Evolutionary conservation across 2,329 filamentous ascomycete genomes (phyloP).

Genomic region (Neocatenulostroma microsporum): DNA sequence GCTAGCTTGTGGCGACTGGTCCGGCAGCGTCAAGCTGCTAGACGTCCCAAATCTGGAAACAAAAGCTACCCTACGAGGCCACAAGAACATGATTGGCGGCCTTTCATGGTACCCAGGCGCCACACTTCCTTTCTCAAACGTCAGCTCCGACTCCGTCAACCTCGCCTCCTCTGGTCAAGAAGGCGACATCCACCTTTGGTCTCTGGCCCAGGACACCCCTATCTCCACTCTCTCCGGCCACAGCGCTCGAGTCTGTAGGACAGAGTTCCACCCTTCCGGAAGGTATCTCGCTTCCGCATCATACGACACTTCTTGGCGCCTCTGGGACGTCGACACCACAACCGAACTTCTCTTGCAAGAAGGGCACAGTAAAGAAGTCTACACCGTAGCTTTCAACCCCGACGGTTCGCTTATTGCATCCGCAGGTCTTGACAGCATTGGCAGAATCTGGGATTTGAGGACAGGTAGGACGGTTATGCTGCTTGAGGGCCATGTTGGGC

Average conservation of each 20-base stretch:
- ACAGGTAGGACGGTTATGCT: conserved; percentile 94
- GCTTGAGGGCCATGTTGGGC: conserved; percentile 83
- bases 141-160: conserved; percentile 65
- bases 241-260: conserved; percentile 75
- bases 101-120: conserved; percentile 83
- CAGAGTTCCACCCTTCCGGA: conserved; percentile 91
- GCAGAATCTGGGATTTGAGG: conserved; percentile 88
- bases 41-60: conserved; percentile 75
- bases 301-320: conserved; percentile 90
- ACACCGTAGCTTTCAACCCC: conserved; percentile 77
- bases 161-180: conserved; percentile 87
- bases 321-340: conserved; percentile 87
- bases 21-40: conserved; percentile 77
- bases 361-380: conserved; percentile 90
- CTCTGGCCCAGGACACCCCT: conserved; percentile 75
- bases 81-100: conserved; percentile 83
- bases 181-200: conserved; percentile 84
- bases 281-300: conserved; percentile 85
- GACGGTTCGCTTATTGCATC: conserved; percentile 87
- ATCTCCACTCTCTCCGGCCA: conserved; percentile 76
- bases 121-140: conserved; percentile 60
- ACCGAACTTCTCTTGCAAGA: conserved; percentile 83
- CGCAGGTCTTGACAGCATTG: conserved; percentile 90
- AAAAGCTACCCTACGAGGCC: conserved; percentile 67
- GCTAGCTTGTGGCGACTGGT: conserved; percentile 88